phyloP scores from a whole-genome alignment of 2,329 filamentous ascomycete species.

The Aschersonia sp. region DNA sequence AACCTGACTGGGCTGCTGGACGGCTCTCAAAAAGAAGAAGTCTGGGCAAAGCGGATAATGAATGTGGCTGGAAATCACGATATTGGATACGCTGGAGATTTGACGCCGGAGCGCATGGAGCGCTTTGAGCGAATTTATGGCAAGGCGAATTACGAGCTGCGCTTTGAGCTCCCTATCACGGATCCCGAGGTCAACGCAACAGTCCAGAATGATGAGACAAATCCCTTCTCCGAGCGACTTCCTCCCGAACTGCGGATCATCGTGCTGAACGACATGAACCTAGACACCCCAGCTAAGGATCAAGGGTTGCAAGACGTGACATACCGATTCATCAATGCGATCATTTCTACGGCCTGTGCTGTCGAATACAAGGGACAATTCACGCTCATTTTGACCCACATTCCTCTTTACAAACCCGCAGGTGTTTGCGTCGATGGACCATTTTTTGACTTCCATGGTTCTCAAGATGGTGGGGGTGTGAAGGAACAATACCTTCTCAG shows the following conservation, averaged over 20 bases:
- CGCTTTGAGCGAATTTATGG: slow-evolving; percentile 81
- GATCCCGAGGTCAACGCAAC: slow-evolving; percentile 23
- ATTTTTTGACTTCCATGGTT: slow-evolving; percentile 62
- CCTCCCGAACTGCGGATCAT: slow-evolving; percentile 64
- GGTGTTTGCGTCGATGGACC: slow-evolving; percentile 77
- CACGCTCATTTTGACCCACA: slow-evolving; percentile 80
- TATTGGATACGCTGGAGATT: slow-evolving; percentile 87
- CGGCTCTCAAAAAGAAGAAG: slow-evolving; percentile 24
- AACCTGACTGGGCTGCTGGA: slow-evolving; percentile 34
- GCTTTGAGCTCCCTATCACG: slow-evolving; percentile 45
- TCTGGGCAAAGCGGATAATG: slow-evolving; percentile 67
- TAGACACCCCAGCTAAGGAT: slow-evolving; percentile 67
- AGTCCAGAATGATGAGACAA: slow-evolving; percentile 24
- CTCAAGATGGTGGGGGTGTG: slow-evolving; percentile 53
- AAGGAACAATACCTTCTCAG: slow-evolving; percentile 88
- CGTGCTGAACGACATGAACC: slow-evolving; percentile 82
- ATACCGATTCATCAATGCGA: slow-evolving; percentile 59
- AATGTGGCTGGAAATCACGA: slow-evolving; percentile 94
- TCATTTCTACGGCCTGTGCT: slow-evolving; percentile 47
- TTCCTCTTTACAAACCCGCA: slow-evolving; percentile 71
- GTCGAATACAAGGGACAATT: slow-evolving; percentile 51
- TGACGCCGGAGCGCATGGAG: slow-evolving; percentile 57
- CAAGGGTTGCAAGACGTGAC: slow-evolving; percentile 56
- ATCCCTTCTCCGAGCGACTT: slow-evolving; percentile 31
- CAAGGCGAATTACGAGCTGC: slow-evolving; percentile 77